phyloP scores from a whole-genome alignment of 768 basidiomycete species.

The Phylloporus sp. region DNA sequence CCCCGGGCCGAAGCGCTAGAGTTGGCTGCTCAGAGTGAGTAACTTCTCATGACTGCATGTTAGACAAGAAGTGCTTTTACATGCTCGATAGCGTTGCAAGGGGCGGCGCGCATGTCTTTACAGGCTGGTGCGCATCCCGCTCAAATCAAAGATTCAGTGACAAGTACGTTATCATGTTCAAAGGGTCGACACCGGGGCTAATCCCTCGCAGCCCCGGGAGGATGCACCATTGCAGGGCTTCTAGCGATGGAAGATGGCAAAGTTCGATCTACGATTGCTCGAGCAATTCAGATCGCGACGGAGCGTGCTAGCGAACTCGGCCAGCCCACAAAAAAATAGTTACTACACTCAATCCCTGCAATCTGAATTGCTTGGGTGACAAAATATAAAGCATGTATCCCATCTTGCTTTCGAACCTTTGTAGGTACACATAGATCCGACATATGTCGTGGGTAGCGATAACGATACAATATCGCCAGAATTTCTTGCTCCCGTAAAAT shows the following conservation, averaged over 20 bases:
- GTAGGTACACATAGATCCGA: conserved; percentile 24
- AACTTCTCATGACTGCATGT: background rate
- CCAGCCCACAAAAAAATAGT: conserved; percentile 54
- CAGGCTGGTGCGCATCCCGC: conserved; percentile 89
- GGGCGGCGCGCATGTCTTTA: conserved; percentile 92
- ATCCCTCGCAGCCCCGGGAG: conserved; percentile 76
- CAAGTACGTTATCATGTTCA: conserved; percentile 54
- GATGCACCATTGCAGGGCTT: conserved; percentile 97
- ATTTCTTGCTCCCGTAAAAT: conserved; percentile 92
- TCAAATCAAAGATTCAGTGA: conserved; percentile 95
- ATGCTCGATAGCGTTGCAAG: conserved; percentile 71
- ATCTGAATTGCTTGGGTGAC: background rate
- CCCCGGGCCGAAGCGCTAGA: conserved; percentile 92
- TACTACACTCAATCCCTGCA: background rate
- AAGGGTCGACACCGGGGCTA: background rate
- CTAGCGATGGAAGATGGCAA: conserved; percentile 91
- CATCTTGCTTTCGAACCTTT: conserved; percentile 35
- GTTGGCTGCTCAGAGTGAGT: conserved; percentile 89
- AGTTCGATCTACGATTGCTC: conserved; percentile 90
- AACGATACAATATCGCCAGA: conserved; percentile 22
- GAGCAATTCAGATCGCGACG: conserved; percentile 91
- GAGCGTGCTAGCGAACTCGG: conserved; percentile 84
- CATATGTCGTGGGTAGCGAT: conserved; percentile 33
- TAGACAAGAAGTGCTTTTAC: background rate
- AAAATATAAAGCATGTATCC: conserved; percentile 21